A percentile compares a stretch with the other conserved stretches of the same genome.
Evolutionary conservation across 2,329 filamentous ascomycete genomes (phyloP).

Genomic region (Fusarium falciforme): DNA sequence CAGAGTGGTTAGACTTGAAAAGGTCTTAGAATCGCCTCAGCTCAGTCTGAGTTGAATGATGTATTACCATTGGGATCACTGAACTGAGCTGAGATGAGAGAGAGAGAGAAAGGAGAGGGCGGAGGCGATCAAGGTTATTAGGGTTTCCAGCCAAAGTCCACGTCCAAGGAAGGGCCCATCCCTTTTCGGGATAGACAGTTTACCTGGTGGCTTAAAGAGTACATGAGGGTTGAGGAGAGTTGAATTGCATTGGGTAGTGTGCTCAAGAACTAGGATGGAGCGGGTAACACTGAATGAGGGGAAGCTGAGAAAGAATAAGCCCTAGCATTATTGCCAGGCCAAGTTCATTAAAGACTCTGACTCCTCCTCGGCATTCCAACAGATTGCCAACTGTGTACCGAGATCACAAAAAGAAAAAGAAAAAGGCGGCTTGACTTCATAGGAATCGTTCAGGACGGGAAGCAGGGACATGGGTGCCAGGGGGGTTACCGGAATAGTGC

Average conservation of each 20-base stretch:
- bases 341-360: background rate
- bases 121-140: background rate
- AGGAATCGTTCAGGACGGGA: conserved; percentile 15
- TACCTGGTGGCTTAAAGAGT: background rate
- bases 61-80: background rate
- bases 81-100: background rate
- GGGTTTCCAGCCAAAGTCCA: background rate
- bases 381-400: background rate
- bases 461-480: conserved; percentile 43
- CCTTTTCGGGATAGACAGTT: background rate
- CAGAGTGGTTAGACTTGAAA: background rate
- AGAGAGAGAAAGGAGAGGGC: background rate
- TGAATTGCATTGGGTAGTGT: background rate
- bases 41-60: background rate
- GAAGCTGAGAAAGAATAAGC: background rate
- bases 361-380: background rate
- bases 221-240: background rate
- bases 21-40: background rate
- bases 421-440: conserved; percentile 11
- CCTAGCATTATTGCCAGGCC: background rate
- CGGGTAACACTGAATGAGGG: background rate
- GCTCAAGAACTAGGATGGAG: background rate
- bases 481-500: conserved; percentile 20
- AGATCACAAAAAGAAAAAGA: background rate
- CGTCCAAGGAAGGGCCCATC: background rate